Conservation (phyloP, 768 basidiomycete species). For the Leccinellum albellum region DNA sequence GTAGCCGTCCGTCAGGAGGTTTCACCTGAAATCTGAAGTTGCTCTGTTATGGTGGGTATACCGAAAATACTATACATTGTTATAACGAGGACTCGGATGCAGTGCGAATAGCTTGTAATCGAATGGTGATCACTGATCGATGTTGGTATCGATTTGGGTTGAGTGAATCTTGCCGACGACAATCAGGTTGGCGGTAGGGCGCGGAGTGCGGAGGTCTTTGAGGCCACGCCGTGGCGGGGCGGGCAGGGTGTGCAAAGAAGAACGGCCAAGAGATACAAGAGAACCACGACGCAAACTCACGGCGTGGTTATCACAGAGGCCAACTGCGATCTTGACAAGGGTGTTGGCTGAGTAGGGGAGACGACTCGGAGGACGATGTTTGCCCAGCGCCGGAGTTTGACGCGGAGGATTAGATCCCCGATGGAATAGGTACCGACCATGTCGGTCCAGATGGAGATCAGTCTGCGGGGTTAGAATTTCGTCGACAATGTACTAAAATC, state of each 20-base stretch:
- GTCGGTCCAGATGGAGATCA: not conserved
- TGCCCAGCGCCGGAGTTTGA: slow-evolving; percentile 92
- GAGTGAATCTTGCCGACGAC: slow-evolving; percentile 55
- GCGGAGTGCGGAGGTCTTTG: slow-evolving; percentile 74
- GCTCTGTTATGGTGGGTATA: no score
- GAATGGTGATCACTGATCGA: not conserved
- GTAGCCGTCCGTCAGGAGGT: no score
- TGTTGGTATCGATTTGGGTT: not conserved
- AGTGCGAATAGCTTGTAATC: no score
- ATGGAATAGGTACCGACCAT: slow-evolving; percentile 71
- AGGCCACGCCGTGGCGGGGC: not conserved
- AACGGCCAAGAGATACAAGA: not conserved
- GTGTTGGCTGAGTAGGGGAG: slow-evolving; percentile 97
- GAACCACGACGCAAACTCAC: slow-evolving; percentile 32
- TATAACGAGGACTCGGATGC: no score
- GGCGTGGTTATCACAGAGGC: slow-evolving; percentile 85
- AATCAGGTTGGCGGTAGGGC: slow-evolving; percentile 68
- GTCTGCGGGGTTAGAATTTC: slow-evolving; percentile 55
- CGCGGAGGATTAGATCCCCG: slow-evolving; percentile 92
- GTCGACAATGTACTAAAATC: slow-evolving; percentile 72
- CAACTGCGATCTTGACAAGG: slow-evolving; percentile 86
- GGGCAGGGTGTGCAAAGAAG: no score
- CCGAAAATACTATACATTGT: no score
- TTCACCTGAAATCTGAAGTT: no score
- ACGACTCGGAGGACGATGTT: slow-evolving; percentile 94